phyloP scores from a whole-genome alignment of 352 stramenopile species.

The Globisporangium sylvaticum region DNA sequence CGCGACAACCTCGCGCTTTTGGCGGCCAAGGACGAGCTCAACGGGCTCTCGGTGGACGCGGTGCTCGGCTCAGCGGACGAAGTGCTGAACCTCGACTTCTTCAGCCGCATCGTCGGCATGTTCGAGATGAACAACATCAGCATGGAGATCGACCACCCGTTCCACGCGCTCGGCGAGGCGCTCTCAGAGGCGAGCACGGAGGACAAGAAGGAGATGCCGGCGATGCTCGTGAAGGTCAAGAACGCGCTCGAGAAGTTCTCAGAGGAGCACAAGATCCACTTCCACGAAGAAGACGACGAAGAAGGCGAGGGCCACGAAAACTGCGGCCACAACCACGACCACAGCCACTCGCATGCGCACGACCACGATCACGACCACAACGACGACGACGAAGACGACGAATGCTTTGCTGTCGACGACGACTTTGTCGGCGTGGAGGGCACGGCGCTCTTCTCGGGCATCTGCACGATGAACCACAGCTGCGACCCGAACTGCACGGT shows the following conservation, averaged over 20 bases:
- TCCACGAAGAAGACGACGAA: constrained; percentile 30
- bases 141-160: constrained; percentile 87
- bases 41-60: constrained; percentile 47
- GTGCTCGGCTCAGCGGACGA: constrained; percentile 47
- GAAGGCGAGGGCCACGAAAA: constrained; percentile 13
- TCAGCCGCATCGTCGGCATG: constrained; percentile 90
- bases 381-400: constrained; percentile 39
- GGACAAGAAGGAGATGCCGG: constrained; percentile 61
- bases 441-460: constrained; percentile 90
- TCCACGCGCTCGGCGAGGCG: constrained; percentile 63
- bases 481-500: constrained; percentile 92
- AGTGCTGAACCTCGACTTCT: constrained; percentile 75
- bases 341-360: constrained; percentile 22
- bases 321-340: constrained; percentile 30
- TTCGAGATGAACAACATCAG: constrained; percentile 98
- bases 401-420: constrained; percentile 48
- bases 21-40: constrained; percentile 45
- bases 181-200: constrained; percentile 49
- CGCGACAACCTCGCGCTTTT: constrained; percentile 48
- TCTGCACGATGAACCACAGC: constrained; percentile 97
- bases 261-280: constrained; percentile 41
- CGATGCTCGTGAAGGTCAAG: constrained; percentile 59
- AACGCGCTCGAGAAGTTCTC: constrained; percentile 66
- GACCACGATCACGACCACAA: constrained; percentile 26
- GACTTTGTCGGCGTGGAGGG: constrained; percentile 94